Evolutionary conservation across 73 alveolate species (phyloP).

Genomic region (Uronychia binucleata): DNA sequence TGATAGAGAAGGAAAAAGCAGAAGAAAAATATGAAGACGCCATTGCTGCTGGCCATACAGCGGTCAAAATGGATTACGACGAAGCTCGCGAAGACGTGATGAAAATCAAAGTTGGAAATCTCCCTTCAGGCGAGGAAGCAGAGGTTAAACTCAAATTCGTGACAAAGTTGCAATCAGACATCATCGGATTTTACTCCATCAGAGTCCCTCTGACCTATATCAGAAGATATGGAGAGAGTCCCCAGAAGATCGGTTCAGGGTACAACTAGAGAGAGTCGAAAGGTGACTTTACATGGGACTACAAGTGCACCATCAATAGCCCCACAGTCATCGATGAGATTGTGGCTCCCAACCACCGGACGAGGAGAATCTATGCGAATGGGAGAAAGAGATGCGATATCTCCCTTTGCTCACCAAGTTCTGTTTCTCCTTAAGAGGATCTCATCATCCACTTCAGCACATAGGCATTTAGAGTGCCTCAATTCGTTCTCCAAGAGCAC

Average conservation of each 20-base stretch:
- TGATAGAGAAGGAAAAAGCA: slow-evolving; percentile 79
- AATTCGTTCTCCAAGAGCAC: background rate
- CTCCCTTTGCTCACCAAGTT: background rate
- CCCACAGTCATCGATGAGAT: background rate
- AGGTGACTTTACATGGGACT: background rate
- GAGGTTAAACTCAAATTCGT: slow-evolving; percentile 13
- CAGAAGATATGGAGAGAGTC: slow-evolving; percentile 26
- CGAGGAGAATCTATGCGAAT: background rate
- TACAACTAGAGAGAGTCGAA: background rate
- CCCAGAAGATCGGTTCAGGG: background rate
- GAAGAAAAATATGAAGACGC: slow-evolving; percentile 81
- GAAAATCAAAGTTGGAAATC: slow-evolving; percentile 27
- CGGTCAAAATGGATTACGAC: slow-evolving; percentile 27
- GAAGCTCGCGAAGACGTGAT: slow-evolving; percentile 21
- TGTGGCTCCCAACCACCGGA: background rate
- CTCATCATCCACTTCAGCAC: slow-evolving; percentile 6
- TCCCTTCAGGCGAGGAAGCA: slow-evolving; percentile 10
- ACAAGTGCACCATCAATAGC: background rate
- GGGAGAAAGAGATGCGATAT: background rate
- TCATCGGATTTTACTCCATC: background rate
- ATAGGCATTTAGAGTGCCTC: slow-evolving; percentile 12
- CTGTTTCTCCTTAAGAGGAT: background rate
- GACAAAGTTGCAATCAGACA: slow-evolving; percentile 1
- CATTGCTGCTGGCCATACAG: slow-evolving; percentile 48
- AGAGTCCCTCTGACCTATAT: slow-evolving; percentile 7